Evolutionary conservation across 2,329 filamentous ascomycete species (phyloP), one percentile per base, ranked within the genome.

Genomic region (Trichoderma afroharzianum): DNA sequence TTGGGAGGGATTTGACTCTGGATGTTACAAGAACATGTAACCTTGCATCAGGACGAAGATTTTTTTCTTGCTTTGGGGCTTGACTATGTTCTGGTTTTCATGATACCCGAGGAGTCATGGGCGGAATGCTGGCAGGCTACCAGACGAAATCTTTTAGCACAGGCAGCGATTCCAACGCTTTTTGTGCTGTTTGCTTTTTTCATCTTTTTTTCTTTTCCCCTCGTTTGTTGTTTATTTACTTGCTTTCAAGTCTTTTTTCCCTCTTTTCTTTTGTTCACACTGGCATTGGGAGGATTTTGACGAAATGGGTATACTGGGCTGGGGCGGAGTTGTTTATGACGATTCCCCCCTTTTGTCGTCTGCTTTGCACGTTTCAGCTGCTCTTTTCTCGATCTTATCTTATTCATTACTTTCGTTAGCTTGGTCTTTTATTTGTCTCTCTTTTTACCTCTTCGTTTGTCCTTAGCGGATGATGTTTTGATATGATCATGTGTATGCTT

Each of bases 21-120:
- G 72, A 71, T 75, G 66, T 72, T 71, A 66, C 47, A 72, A 72
- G 24, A 74, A 77, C 76, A 73, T 78, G 71, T 71, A 73, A 74
- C 72, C 77, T 39, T 76, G 76, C 76, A 74, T 77, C 74, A 75
- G 72, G 74, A 74, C 73, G 70, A 74, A 77, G 47, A 50, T 47
- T 47, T 47, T 33, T 59, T 59, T 21, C 76, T 70, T 76, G 77
- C 73, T 75, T 77, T 74, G 74, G 74, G 76, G 74, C 75, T 67
- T 77, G 76, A 75, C 75, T 79, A 76, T 74, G 72, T 75, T 72
- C 72, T 76, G 76, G 73, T 75, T 78, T 79, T 77, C 75, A 79
- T 75, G 78, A 80, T 80, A 80, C 78, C 78, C 78, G 72, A 74
- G 72, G 62, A 75, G 73, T 76, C 75, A 76, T 72, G 73, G 72